Base-by-base conservation (phyloP, 2,329 filamentous ascomycete genomes). In the Penicillium sp. region DNA sequence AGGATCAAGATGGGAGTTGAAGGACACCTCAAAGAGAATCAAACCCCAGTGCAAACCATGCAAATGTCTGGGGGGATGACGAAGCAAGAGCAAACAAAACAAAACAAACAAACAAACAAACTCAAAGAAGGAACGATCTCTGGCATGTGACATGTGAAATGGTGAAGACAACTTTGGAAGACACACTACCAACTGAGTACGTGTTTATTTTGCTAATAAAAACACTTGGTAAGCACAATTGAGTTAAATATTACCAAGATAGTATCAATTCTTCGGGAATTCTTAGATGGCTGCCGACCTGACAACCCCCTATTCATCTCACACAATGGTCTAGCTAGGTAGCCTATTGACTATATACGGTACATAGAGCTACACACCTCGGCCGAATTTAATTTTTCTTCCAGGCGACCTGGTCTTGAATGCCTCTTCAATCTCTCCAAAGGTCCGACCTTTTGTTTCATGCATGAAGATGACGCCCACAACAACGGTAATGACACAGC, bases 381-480 rank as follows among this genome's bases (percentile, higher is more conserved):
- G n/a, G 6, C 29, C 35, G 17, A 59, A 23, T 15, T 45, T 25
- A 12, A n/a, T 37, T 8, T 50, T 46, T 6, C 43, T 12, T 5
- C 57, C 49, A 1, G 54, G 33, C 1, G 56, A 50, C 37, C 54
- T 68, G 2, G 60, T 62, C 29, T 75, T 73, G 56, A 83, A 82
- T 0, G 78, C 77, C 13, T 76, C 71, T 50, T 83, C 77, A 48
- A 83, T 83, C 43, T 77, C 74, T 50, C 82, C 80, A n/a, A 84
- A 71, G 0, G 76, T 76, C 12, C 72, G 68, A 0, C 81, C 81
- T 25, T 78, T 73, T 0, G 81, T 83, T 64, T 83, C 81, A 0
- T 78, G 79, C 81, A 84, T 84, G 47, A 73, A 81, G 0, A 75
- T 50, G 1, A 72, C 68, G 25, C 75, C 74, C 0, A 81, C 72